phyloP scores from a whole-genome alignment of 1,284 basidiomycete genomes.

The Malassezia slooffiae region DNA sequence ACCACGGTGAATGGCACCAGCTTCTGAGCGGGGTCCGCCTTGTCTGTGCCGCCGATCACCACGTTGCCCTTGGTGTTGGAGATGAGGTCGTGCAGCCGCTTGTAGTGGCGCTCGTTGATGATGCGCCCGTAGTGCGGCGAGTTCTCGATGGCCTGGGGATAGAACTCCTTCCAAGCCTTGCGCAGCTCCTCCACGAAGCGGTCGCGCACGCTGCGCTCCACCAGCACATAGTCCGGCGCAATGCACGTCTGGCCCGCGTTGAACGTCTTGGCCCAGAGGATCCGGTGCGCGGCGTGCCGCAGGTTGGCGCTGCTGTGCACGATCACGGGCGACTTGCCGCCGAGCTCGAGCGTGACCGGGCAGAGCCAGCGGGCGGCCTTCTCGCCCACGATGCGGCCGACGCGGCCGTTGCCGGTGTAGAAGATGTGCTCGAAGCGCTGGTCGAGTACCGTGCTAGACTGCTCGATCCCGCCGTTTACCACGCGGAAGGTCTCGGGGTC shows the following conservation, averaged over 20 bases:
- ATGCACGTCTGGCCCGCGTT: conserved; percentile 57
- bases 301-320: conserved; percentile 57
- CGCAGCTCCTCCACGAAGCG: conserved; percentile 57
- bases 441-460: conserved; percentile 67
- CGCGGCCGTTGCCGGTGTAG: conserved; percentile 55
- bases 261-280: conserved; percentile 68
- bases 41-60: conserved; percentile 57
- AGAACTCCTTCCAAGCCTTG: conserved; percentile 50
- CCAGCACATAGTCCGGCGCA: conserved; percentile 63
- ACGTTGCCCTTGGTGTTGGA: conserved; percentile 61
- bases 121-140: conserved; percentile 52
- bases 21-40: conserved; percentile 54
- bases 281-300: conserved; percentile 50
- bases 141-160: conserved; percentile 46
- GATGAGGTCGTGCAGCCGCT: conserved; percentile 57
- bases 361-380: conserved; percentile 79
- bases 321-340: conserved; percentile 73
- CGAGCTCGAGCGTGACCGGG: conserved; percentile 66
- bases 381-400: conserved; percentile 65
- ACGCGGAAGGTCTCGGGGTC: conserved; percentile 62
- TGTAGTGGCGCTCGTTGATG: conserved; percentile 53
- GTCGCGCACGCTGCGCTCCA: conserved; percentile 58
- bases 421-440: conserved; percentile 68
- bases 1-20: conserved; percentile 61
- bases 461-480: conserved; percentile 64